Evolutionary conservation across 768 basidiomycete species (phyloP), one percentile per base, ranked within the genome.

Genomic region (Termitomyces sp.): DNA sequence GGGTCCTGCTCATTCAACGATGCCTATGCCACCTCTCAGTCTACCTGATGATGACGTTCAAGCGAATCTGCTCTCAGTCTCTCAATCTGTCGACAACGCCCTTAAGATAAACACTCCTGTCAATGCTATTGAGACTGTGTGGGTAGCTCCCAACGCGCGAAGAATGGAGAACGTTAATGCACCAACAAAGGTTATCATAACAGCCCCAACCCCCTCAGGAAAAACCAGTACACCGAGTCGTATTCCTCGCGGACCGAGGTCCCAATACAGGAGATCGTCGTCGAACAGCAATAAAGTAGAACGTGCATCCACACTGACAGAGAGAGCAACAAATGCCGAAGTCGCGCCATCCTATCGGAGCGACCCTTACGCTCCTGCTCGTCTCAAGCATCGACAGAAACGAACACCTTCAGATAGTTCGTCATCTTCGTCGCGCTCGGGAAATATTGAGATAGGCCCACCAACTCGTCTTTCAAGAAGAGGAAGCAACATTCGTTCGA

Each of bases 111-210:
- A 46, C 37, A 58, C 39, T 40, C 33, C 39, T n/a, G 22, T 57
- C 33, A 64, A 56, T 42, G 45, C 63, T 24, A 48, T 36, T 39
- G 52, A 58, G 55, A 57, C 61, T 49, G 52, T 58, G 20, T 56
- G 62, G 40, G 56, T 59, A 18, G 53, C 61, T 30, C 52, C 61
- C 14, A 67, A 70, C 26, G 60, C 47, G 34, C 72, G 75, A 54
- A 70, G 76, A 50, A 71, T 78, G 48, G 73, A 75, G 33, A 73
- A 80, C 32, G 75, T 81, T 73, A 74, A 72, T 42, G 78, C 74
- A 0, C 80, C 80, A 3, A 81, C 80, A 22, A 80, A 73, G 59
- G 80, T 82, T 18, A 81, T 82, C 36, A 76, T 82, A 9, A 83
- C 80, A 5, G 80, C 80, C 8, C 79, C 82, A n/a, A 82, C 81